phyloP scores from a whole-genome alignment of 208 protist species.

The Phytomonas sp. region DNA sequence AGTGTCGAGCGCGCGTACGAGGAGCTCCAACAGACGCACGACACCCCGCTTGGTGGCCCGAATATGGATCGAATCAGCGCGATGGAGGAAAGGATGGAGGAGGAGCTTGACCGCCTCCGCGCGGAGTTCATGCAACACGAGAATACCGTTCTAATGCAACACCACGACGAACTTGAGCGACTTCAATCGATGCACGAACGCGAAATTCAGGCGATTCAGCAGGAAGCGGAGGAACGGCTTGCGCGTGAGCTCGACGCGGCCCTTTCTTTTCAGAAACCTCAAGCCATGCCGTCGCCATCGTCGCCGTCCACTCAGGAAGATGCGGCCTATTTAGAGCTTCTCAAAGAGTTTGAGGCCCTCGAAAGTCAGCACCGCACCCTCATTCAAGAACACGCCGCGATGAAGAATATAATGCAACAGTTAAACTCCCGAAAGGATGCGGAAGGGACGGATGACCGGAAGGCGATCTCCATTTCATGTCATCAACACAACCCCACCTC shows the following conservation, averaged over 20 bases:
- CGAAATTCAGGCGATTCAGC: conserved; percentile 33
- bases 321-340: conserved; percentile 37
- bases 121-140: conserved; percentile 44
- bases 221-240: conserved; percentile 27
- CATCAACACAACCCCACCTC: too few species aligned
- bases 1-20: conserved; percentile 19
- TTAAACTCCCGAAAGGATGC: too few species aligned
- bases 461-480: too few species aligned
- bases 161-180: conserved; percentile 57
- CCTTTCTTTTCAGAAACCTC: conserved; percentile 7
- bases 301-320: conserved; percentile 11
- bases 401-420: not conserved
- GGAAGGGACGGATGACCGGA: too few species aligned
- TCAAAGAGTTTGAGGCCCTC: conserved; percentile 47
- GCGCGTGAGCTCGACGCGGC: conserved; percentile 18
- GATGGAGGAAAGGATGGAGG: conserved; percentile 41
- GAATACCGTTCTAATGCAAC: conserved; percentile 38
- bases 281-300: not conserved
- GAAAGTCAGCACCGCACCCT: conserved; percentile 9
- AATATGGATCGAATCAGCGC: conserved; percentile 57
- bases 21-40: conserved; percentile 22
- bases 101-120: conserved; percentile 28
- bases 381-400: not conserved
- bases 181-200: conserved; percentile 38
- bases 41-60: conserved; percentile 11